Percentiles rank a stretch among this genome's conserved stretches.
These are phyloP conservation scores for Eremochloa ophiuroides DNA, from an alignment of 176 grass and related monocot species.

Conservation along the genomic window DNA sequence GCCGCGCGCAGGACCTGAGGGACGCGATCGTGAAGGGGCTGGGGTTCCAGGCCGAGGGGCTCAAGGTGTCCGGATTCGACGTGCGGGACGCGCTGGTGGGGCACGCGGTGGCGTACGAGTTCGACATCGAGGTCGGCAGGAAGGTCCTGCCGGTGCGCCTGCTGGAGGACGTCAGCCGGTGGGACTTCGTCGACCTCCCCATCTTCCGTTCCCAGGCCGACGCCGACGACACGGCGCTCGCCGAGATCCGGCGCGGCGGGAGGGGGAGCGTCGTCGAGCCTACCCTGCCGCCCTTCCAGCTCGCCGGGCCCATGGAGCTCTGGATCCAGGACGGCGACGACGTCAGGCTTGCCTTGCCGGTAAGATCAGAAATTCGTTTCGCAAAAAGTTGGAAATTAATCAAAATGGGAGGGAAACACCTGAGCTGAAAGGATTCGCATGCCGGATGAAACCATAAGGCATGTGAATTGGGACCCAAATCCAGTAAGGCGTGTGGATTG, in stretches of 20 bases:
- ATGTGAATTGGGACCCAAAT: not conserved
- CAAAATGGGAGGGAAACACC: not conserved
- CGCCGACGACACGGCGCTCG: conserved; percentile 53
- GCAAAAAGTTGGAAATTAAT: not conserved
- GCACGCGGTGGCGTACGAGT: conserved; percentile 78
- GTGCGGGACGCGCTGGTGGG: conserved; percentile 80
- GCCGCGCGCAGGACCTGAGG: conserved; percentile 58
- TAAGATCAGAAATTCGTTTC: conserved; percentile 21
- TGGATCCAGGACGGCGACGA: conserved; percentile 89
- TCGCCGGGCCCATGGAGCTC: conserved; percentile 83
- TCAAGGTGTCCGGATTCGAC: conserved; percentile 85
- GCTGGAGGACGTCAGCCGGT: conserved; percentile 66
- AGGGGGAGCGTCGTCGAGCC: conserved; percentile 29
- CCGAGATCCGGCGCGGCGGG: conserved; percentile 37
- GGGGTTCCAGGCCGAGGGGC: conserved; percentile 61
- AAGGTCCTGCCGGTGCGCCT: conserved; percentile 75
- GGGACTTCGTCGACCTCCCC: conserved; percentile 81
- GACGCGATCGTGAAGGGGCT: conserved; percentile 73
- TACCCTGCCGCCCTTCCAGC: conserved; percentile 66
- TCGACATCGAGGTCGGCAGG: conserved; percentile 73
- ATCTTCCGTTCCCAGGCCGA: conserved; percentile 49
- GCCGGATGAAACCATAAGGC: too few relatives aligned
- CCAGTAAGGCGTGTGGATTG: not conserved
- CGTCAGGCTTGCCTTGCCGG: conserved; percentile 75
- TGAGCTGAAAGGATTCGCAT: not conserved